phyloP scores from a whole-genome alignment of 768 basidiomycete genomes.

The Tricholoma terreum region DNA sequence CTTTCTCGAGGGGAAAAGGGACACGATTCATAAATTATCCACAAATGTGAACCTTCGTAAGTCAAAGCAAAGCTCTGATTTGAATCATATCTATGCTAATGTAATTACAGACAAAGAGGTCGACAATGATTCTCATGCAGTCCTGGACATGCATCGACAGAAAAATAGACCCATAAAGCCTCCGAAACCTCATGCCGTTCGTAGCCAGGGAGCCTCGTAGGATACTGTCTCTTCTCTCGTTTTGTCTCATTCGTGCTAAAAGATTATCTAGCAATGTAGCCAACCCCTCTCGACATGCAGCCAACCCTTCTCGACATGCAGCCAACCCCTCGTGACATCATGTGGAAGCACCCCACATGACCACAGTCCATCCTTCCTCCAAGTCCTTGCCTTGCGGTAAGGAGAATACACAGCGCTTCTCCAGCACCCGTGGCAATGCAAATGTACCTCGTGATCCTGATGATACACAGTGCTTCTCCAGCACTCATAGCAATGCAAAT shows the following conservation, averaged over 20 bases:
- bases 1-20: background rate
- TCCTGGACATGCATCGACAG: background rate
- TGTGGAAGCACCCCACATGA: background rate
- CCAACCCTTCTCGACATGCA: background rate
- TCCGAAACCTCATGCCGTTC: background rate
- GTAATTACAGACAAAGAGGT: background rate
- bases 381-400: background rate
- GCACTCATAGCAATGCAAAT: background rate
- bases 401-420: background rate
- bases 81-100: background rate
- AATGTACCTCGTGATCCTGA: no score
- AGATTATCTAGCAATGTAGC: background rate
- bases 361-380: background rate
- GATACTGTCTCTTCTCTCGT: background rate
- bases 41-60: no score
- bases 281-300: no score
- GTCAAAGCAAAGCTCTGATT: no score
- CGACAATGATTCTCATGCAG: background rate
- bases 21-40: background rate
- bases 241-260: background rate
- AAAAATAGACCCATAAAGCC: background rate
- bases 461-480: background rate
- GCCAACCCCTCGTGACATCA: background rate
- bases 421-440: no score
- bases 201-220: background rate